A percentile compares a stretch with the other conserved stretches of the same genome.
Conservation (phyloP, 2,329 filamentous ascomycete species). For the Dactylellina sp. region DNA sequence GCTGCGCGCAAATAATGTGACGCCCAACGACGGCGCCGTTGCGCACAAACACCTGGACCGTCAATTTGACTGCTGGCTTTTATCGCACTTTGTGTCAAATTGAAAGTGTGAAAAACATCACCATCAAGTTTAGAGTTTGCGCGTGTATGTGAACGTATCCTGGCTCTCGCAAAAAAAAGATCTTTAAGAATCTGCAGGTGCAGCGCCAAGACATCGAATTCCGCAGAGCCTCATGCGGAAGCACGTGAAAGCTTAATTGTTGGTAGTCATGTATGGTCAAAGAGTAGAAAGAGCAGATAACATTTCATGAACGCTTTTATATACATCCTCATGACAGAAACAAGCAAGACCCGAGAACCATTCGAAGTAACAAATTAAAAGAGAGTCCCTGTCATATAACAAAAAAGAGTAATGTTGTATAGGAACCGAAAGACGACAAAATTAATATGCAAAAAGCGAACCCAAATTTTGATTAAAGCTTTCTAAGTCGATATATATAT, state of each 20-base stretch:
- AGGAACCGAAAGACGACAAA: neutral
- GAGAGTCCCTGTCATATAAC: neutral
- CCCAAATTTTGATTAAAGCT: constrained; percentile 15
- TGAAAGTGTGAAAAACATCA: no score
- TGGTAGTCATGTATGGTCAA: neutral
- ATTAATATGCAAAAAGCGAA: constrained; percentile 8
- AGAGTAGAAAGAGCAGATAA: neutral
- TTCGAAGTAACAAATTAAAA: constrained; percentile 4
- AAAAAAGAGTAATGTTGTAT: neutral
- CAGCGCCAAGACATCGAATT: constrained; percentile 25
- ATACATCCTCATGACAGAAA: constrained; percentile 22
- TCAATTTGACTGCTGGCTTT: constrained; percentile 24
- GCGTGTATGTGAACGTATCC: no score
- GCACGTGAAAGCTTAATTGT: neutral
- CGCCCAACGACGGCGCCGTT: constrained; percentile 23
- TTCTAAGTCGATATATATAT: constrained; percentile 19
- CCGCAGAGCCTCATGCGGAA: constrained; percentile 40
- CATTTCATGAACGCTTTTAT: constrained; percentile 24
- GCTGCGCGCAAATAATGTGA: neutral
- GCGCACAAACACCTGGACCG: constrained; percentile 9
- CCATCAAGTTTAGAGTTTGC: neutral
- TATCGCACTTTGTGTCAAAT: neutral
- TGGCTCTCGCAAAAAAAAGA: neutral
- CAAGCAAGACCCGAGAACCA: neutral
- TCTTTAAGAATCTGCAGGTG: constrained; percentile 25